phyloP scores from a whole-genome alignment of 2,329 filamentous ascomycete genomes.

The Arthrobotrys iridis region DNA sequence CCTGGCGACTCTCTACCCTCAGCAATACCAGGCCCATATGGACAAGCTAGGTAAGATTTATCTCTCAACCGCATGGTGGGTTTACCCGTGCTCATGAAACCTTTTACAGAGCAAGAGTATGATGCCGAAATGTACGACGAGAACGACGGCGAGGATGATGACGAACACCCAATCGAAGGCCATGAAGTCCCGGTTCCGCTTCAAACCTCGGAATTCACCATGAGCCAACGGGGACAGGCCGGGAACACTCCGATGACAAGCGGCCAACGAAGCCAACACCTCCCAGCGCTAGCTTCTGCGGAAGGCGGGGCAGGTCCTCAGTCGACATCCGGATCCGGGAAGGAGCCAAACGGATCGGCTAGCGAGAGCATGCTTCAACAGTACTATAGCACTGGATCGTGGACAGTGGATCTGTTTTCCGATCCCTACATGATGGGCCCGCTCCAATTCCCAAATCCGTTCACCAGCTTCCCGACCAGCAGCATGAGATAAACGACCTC shows the following conservation, averaged over 20 bases:
- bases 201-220: slow-evolving; percentile 22
- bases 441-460: slow-evolving; percentile 43
- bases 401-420: slow-evolving; percentile 52
- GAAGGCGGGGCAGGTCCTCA: slow-evolving; percentile 19
- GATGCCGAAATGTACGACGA: slow-evolving; percentile 53
- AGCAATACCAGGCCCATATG: slow-evolving; percentile 53
- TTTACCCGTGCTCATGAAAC: not conserved
- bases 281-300: slow-evolving; percentile 36
- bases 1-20: slow-evolving; percentile 45
- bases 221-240: slow-evolving; percentile 21
- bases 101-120: slow-evolving; percentile 44
- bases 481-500: slow-evolving; percentile 50
- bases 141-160: slow-evolving; percentile 41
- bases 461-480: slow-evolving; percentile 51
- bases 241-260: slow-evolving; percentile 33
- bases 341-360: slow-evolving; percentile 26
- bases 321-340: slow-evolving; percentile 15
- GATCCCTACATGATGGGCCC: slow-evolving; percentile 51
- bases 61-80: not conserved
- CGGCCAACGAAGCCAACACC: slow-evolving; percentile 21
- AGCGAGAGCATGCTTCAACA: slow-evolving; percentile 45
- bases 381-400: slow-evolving; percentile 50
- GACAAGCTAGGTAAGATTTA: slow-evolving; percentile 47
- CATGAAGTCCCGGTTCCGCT: slow-evolving; percentile 36
- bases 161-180: slow-evolving; percentile 36